Base-by-base conservation (phyloP, 306 rosid genomes). In the Cicer chorassanicum region DNA sequence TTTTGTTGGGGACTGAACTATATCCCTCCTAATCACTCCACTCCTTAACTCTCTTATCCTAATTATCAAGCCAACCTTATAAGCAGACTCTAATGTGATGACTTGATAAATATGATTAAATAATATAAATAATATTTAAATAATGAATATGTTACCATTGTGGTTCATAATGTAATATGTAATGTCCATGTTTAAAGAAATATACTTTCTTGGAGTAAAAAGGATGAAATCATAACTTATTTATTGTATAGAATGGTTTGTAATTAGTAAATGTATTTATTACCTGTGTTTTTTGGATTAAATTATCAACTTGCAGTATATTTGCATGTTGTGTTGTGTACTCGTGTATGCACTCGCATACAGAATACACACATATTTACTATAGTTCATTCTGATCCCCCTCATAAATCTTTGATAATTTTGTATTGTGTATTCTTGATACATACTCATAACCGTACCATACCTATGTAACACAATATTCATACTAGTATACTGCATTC, bases 61-160 rank as follows among this genome's bases (percentile, higher is more conserved):
- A 48, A 48, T 7, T 7, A 48, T 48, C 54, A 48, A 48, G 7
- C 54, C 54, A 40, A 40, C 8, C 8, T 40, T 40, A 40, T 40
- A 21, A 21, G 29, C 29, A 21, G 13, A 1, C 53, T 78, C 14
- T 29, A 15, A 51, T 42, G 24, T 29, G 16, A 16, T 43, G 40
- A 59, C 49, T 48, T 68, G 29, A 46, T 65, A 51, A 46, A 60
- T 48, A 56, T 74, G 49, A 9, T 48, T 62, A 24, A 7, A 63
- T 10, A 62, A 15, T 16, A 19, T 19, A 19, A 6, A 18, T 9
- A 43, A 61, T 61, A 4, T 61, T 21, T 21, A 21, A 21, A 21
- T 21, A 21, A 21, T 21, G 29, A 21, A 21, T 19, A 19, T 24
- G 34, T 19, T 41, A 41, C 2, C 42, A 19, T 56, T 42, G 43